Evolutionary conservation across 768 basidiomycete genomes (phyloP).

Genomic region (Obba rivulosa): DNA sequence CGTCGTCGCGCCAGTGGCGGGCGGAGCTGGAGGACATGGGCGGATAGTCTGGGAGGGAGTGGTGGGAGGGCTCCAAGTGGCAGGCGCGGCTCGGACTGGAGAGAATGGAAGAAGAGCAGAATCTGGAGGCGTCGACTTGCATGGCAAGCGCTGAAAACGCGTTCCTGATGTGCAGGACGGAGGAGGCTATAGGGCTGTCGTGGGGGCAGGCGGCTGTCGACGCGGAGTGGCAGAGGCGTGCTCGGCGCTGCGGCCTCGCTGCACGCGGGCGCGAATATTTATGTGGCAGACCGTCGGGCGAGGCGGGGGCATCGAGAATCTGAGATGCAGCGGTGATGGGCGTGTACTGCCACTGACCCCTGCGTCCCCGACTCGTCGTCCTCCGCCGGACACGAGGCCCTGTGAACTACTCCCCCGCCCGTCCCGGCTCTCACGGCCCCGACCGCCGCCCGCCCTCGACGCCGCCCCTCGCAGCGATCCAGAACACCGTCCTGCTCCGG

Average conservation of each 20-base stretch:
- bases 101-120: constrained; percentile 14
- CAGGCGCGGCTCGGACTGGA: constrained; percentile 2
- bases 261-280: background rate
- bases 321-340: constrained; percentile 4
- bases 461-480: no score
- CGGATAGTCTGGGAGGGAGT: constrained; percentile 13
- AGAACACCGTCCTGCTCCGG: no score
- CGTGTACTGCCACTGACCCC: constrained; percentile 3
- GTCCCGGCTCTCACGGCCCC: no score
- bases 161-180: background rate
- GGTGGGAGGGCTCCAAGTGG: constrained; percentile 23
- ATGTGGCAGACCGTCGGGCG: no score
- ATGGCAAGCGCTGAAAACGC: constrained; percentile 14
- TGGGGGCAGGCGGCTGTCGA: background rate
- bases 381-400: no score
- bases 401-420: no score
- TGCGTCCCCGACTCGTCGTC: no score
- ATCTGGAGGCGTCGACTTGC: constrained; percentile 21
- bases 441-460: no score
- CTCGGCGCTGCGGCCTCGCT: background rate
- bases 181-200: background rate
- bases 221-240: no score
- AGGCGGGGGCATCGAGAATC: background rate
- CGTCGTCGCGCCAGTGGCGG: background rate
- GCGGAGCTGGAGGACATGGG: background rate